Evolutionary conservation across 805 yeast genomes (phyloP), one percentile per base, ranked within the genome.

Genomic region (Vanderwaltozyma polyspora): DNA sequence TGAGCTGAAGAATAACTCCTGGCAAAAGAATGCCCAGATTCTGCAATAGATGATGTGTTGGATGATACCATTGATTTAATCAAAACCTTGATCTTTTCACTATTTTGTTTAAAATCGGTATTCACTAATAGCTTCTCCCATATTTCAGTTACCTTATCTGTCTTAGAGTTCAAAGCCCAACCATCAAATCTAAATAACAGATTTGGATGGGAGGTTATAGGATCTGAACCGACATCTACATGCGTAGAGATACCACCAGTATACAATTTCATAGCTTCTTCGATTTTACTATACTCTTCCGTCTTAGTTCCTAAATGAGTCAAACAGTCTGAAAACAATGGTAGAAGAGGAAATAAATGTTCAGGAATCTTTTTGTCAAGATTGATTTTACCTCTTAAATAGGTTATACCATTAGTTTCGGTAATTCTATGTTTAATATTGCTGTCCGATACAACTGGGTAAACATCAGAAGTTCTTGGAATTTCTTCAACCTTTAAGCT

Each of bases 1-100:
- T 71, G 67, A 0, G 94, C 69, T 17, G 73, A 64, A 2, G 94
- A 77, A 46, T 64, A 71, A 5, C 75, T 65, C 44, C 75, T 69
- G 3, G 97, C 95, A 58, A 71, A 87, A 2, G 78, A 63, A 52
- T 91, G 96, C 1, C 98, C 98, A 36, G 80, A 66, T 37, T 87
- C 91, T 8, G 95, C 87, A 33, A 91, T 74, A 6, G 71, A 65
- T 48, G 87, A 77, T 37, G 84, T 63, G 49, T 83, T 82, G 46
- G 84, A 87, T 23, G 86, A 76, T 0, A 82, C 79, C 48, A 79
- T 56, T 27, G 79, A 71, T 48, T 80, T 80, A 28, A 91, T 73
- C 49, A 91, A 64, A 1, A 81, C 74, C 37, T 73, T 66, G 38
- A 91, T 64, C 50, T 86, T 89, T 34, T 76, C 79, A 32, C 74